Evolutionary conservation across 2,329 filamentous ascomycete species (phyloP), one percentile per base, ranked within the genome.

Genomic region (Arachnomyces sp.): DNA sequence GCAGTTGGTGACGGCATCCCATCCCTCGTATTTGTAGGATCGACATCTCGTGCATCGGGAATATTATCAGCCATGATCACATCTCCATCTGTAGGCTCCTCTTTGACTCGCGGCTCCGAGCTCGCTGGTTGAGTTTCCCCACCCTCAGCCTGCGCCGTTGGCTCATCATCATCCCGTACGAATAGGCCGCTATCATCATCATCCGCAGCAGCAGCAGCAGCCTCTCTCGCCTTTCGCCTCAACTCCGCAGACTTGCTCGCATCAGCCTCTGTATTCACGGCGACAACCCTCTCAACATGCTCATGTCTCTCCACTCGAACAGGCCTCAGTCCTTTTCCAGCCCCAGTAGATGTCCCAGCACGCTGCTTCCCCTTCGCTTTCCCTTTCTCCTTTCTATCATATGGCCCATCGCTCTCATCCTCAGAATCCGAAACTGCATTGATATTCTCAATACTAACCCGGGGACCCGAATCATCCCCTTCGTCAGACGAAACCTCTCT

Each of bases 371-470:
- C 51, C 7, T 57, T 51, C 36, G 49, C 47, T 46, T 64, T 64
- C 11, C 61, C 61, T 46, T 65, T 63, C 49, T 45, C 49, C 37
- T 41, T 51, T 13, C 44, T 47, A 14, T 46, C 47, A 25, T 25
- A 25, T 25, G 21, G 21, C 9, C 39, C 46, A 28, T 40, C 40
- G 28, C 51, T 54, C 3, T 64, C 58, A n/a, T 61, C 57, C 34
- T 71, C 67, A 21, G 75, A 73, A 41, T 77, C 71, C 36, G 71
- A 75, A 9, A 74, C 68, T 9, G 79, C 53, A 46, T 71, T 71
- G 45, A 78, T 72, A n/a, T 68, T 57, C 47, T 81, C 77, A 40
- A 82, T 75, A 45, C 76, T 71, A 39, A 71, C 61, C 38, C 71
- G 65, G 31, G 66, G 62, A 16, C 61, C 67, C 16, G 62, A 57